phyloP scores from a whole-genome alignment of 192 early-diverging fungal species.

The Gamsiella multidivaricata region DNA sequence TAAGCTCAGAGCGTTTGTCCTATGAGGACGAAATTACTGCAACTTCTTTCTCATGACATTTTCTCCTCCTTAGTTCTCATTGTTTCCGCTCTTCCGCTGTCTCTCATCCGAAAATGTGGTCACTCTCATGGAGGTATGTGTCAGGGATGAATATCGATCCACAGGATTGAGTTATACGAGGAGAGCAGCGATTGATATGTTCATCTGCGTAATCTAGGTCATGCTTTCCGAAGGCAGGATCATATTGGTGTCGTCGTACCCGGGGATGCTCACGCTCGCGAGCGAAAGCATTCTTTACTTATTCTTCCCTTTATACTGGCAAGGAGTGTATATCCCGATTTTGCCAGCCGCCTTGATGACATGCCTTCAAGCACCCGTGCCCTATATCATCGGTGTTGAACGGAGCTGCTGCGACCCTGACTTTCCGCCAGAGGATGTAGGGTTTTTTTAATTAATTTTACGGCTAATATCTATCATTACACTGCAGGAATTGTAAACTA shows the following conservation, averaged over 20 bases:
- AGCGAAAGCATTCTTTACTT: conserved; percentile 72
- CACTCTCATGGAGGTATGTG: conserved; percentile 75
- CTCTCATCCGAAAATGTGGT: conserved; percentile 74
- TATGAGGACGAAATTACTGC: too few relatives aligned
- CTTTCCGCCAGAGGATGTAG: conserved; percentile 74
- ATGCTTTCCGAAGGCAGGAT: conserved; percentile 77
- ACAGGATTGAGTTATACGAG: too few relatives aligned
- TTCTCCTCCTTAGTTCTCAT: conserved; percentile 68
- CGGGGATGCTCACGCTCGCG: conserved; percentile 77
- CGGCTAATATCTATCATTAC: not conserved
- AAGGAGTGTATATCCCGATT: conserved; percentile 83
- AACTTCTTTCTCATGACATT: not conserved
- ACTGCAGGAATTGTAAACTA: not conserved
- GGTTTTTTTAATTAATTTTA: too few relatives aligned
- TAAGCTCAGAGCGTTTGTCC: too few relatives aligned
- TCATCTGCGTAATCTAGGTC: conserved; percentile 29
- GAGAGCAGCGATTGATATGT: not conserved
- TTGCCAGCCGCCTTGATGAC: conserved; percentile 70
- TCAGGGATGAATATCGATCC: too few relatives aligned
- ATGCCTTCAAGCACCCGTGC: conserved; percentile 79
- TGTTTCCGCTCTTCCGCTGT: conserved; percentile 78
- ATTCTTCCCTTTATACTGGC: conserved; percentile 82
- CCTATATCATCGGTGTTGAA: conserved; percentile 80
- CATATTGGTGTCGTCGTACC: conserved; percentile 73
- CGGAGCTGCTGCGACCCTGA: conserved; percentile 64